These are phyloP conservation scores for Dactylorhiza incarnata DNA, from an alignment of 106 monocot species.

Conservation along the genomic window DNA sequence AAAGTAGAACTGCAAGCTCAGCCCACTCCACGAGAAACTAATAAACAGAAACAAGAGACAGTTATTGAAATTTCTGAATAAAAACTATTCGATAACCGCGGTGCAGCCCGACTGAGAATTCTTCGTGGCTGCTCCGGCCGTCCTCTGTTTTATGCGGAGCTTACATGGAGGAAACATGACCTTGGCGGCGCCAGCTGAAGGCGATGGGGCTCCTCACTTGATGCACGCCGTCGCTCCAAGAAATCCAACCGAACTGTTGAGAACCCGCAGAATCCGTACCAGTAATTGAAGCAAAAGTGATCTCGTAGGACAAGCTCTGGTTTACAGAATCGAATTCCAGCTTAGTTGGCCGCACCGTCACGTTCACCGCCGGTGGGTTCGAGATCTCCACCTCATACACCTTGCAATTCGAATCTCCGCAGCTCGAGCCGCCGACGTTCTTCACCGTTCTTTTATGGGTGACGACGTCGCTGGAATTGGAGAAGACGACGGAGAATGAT, in stretches of 20 bases:
- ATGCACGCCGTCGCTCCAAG: slow-evolving; percentile 65
- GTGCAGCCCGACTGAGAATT: no score
- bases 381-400: slow-evolving; percentile 4
- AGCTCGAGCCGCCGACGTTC: slow-evolving; percentile 15
- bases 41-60: no score
- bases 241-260: slow-evolving; percentile 52
- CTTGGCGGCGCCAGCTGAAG: slow-evolving; percentile 27
- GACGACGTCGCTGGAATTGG: not conserved
- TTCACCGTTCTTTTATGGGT: slow-evolving; percentile 5
- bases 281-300: slow-evolving; percentile 19
- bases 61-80: no score
- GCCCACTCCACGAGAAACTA: no score
- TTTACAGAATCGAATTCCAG: slow-evolving; percentile 1
- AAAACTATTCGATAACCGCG: no score
- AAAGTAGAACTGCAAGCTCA: no score
- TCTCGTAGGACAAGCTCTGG: slow-evolving; percentile 14
- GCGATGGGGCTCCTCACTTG: slow-evolving; percentile 70
- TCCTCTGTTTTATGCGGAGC: not conserved
- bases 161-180: slow-evolving; percentile 7
- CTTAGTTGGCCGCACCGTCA: slow-evolving; percentile 9
- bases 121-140: no score
- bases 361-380: not conserved
- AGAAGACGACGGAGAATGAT: slow-evolving; percentile 32
- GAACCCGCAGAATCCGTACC: not conserved
- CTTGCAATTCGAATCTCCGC: not conserved